phyloP scores from a whole-genome alignment of 345 rosid genomes.

The Boechera retrofracta region DNA sequence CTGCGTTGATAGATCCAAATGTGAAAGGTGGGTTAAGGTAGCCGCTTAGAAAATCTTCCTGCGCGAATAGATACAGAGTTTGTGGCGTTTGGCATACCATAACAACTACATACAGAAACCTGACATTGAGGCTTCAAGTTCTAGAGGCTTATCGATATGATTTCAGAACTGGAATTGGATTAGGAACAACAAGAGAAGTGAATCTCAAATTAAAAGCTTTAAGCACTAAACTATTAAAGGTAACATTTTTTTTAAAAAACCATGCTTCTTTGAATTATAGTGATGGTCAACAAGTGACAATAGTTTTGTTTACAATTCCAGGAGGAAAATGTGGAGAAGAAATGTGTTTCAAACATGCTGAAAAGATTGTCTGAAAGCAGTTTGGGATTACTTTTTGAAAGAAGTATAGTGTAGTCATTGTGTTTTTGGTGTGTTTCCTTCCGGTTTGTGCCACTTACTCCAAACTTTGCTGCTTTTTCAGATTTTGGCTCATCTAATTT shows the following conservation, averaged over 20 bases:
- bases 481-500: too few species aligned
- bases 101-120: slow-evolving; percentile 44
- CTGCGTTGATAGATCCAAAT: slow-evolving; percentile 59
- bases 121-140: slow-evolving; percentile 53
- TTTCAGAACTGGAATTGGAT: slow-evolving; percentile 50
- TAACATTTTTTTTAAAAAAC: not conserved
- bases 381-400: slow-evolving; percentile 31
- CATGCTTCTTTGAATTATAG: too few species aligned
- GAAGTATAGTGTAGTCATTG: slow-evolving; percentile 20
- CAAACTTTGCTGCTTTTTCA: not conserved
- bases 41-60: slow-evolving; percentile 54
- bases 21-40: slow-evolving; percentile 77
- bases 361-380: slow-evolving; percentile 36
- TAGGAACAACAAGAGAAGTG: slow-evolving; percentile 45
- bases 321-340: slow-evolving; percentile 27
- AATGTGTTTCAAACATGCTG: slow-evolving; percentile 32
- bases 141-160: slow-evolving; percentile 65
- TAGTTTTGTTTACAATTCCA: not conserved
- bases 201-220: slow-evolving; percentile 53
- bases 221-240: slow-evolving; percentile 34
- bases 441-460: slow-evolving; percentile 27
- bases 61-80: slow-evolving; percentile 50
- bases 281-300: slow-evolving; percentile 7
- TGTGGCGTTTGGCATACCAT: slow-evolving; percentile 59
- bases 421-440: slow-evolving; percentile 24